These are phyloP conservation scores for Suhomyces pyralidae DNA, from an alignment of 805 yeast genomes.

Conservation along the genomic window DNA sequence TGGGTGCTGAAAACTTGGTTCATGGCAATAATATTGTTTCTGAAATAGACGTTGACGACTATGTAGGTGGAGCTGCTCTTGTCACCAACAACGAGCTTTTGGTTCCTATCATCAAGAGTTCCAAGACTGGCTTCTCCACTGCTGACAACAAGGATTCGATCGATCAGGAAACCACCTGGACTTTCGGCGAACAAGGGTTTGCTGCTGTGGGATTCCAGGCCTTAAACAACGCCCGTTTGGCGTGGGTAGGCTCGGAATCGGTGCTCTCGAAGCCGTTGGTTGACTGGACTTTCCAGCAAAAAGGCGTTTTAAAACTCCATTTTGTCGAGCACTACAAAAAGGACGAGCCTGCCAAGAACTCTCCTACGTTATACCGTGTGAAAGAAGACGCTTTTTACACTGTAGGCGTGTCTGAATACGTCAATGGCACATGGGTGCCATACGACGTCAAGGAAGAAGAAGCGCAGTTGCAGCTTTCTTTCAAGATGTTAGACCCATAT, in stretches of 20 bases:
- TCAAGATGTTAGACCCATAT: slow-evolving; percentile 92
- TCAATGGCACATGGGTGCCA: slow-evolving; percentile 65
- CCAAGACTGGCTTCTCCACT: slow-evolving; percentile 58
- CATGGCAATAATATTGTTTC: slow-evolving; percentile 9
- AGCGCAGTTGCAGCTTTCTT: slow-evolving; percentile 74
- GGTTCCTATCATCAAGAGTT: slow-evolving; percentile 67
- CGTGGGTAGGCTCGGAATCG: slow-evolving; percentile 74
- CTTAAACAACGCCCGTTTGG: slow-evolving; percentile 68
- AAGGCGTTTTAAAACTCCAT: slow-evolving; percentile 57
- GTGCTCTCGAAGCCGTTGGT: slow-evolving; percentile 40
- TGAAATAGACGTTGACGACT: slow-evolving; percentile 7
- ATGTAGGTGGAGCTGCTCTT: slow-evolving; percentile 63
- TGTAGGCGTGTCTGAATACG: slow-evolving; percentile 46
- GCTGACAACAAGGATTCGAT: slow-evolving; percentile 35
- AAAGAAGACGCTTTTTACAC: slow-evolving; percentile 65
- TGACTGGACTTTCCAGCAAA: slow-evolving; percentile 73
- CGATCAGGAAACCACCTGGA: slow-evolving; percentile 59
- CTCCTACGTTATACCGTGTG: slow-evolving; percentile 58
- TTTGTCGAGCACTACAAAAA: slow-evolving; percentile 54
- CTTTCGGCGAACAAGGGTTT: slow-evolving; percentile 75
- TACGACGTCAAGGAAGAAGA: slow-evolving; percentile 37
- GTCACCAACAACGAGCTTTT: slow-evolving; percentile 66
- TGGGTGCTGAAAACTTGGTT: slow-evolving; percentile 25
- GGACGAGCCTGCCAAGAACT: slow-evolving; percentile 40
- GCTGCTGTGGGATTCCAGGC: slow-evolving; percentile 78